Percentiles rank a stretch among this genome's conserved stretches.
phyloP scores from a whole-genome alignment of 805 yeast genomes.

The Candida xyloterini region DNA sequence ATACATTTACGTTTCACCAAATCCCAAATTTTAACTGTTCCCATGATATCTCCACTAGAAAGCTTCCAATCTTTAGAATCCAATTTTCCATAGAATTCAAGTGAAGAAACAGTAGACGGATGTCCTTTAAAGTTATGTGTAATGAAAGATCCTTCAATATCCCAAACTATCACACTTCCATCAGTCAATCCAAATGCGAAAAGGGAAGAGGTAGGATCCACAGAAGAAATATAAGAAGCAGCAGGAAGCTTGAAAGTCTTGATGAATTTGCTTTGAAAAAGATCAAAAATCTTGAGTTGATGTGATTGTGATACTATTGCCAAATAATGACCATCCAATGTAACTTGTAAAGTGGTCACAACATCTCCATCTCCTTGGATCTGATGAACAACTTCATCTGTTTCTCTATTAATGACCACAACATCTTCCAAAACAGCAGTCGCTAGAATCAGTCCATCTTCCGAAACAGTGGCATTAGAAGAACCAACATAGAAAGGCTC shows the following conservation, averaged over 20 bases:
- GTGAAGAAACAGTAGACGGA: constrained; percentile 79
- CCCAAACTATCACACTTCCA: constrained; percentile 90
- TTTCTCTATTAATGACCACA: constrained; percentile 59
- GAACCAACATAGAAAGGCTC: constrained; percentile 89
- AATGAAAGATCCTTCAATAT: constrained; percentile 77
- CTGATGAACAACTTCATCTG: constrained; percentile 55
- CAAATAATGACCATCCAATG: constrained; percentile 70
- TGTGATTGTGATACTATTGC: constrained; percentile 83
- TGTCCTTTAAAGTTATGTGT: constrained; percentile 94
- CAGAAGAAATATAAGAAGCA: constrained; percentile 75
- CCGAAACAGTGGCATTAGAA: constrained; percentile 65
- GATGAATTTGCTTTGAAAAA: constrained; percentile 39
- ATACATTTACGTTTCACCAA: constrained; percentile 72
- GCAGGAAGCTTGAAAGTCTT: constrained; percentile 64
- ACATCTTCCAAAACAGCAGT: constrained; percentile 80
- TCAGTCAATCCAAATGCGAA: constrained; percentile 95
- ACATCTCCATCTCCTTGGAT: constrained; percentile 84
- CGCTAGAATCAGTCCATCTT: constrained; percentile 62
- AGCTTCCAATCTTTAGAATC: constrained; percentile 73
- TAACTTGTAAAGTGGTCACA: constrained; percentile 68
- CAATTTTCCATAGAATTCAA: constrained; percentile 68
- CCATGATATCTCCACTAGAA: constrained; percentile 66
- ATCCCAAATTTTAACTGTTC: constrained; percentile 55
- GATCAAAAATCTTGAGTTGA: constrained; percentile 64
- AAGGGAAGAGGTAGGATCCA: constrained; percentile 78